Evolutionary conservation across 2,329 filamentous ascomycete genomes (phyloP), one percentile per base, ranked within the genome.

Genomic region (Aspergillus sp.): DNA sequence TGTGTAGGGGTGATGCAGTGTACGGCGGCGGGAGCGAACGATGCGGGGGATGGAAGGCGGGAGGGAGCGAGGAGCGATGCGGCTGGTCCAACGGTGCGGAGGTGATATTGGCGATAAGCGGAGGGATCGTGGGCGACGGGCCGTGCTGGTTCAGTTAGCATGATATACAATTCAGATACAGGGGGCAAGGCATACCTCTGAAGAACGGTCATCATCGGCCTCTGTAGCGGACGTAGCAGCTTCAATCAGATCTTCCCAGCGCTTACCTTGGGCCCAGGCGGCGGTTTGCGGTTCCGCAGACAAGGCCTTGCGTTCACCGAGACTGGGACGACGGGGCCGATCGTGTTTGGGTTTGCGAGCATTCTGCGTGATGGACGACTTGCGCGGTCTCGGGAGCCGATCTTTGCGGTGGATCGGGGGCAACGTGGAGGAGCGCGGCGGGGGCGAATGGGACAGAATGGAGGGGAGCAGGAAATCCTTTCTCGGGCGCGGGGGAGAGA

Each of bases 211-310:
- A 66, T 95, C 89, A 63, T 93, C 80, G 60, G 85, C 91, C 71
- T 95, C 90, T 3, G 89, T 94, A 23, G 90, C 90, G 52, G 89
- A 95, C 27, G 91, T 90, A 47, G 88, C 91, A 45, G 91, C 91
- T 69, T 96, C 90, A 55, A 97, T 94, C 51, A 97, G 77, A 68
- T 97, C 91, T 69, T 95, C 89, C 93, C 91, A 97, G 60, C 91
- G 80, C 72, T 93, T 95, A 55, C 88, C 90, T 70, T 87, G 82
- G 43, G 79, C 74, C 59, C 78, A 81, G 15, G 79, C 86, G 50
- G 86, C 85, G 17, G 81, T 83, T 48, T 85, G 81, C 20, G 90
- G 90, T 68, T 96, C 91, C 38, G 88, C 88, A 13, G 89, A 95
- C 56, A 87, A 80, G 48, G 89, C 88, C 70, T 95, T 95, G 53